Conservation (phyloP, 495 filamentous ascomycete species). For the Penicillium angulare region DNA sequence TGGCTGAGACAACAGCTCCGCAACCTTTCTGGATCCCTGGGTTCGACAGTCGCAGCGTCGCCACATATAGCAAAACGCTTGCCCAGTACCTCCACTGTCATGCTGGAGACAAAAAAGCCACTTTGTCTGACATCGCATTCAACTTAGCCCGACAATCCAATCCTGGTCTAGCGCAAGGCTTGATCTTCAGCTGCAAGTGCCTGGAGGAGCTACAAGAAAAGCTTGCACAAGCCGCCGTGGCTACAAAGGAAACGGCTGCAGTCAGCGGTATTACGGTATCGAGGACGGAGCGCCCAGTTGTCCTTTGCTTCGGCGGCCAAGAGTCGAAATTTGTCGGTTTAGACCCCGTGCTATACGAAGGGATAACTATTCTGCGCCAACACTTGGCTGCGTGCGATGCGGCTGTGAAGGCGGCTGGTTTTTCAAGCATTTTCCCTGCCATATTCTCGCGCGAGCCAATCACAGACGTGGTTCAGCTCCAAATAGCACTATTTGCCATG, state of each 20-base stretch:
- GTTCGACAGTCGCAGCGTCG: background rate
- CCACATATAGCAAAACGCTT: background rate
- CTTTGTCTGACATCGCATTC: background rate
- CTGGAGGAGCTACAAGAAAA: background rate
- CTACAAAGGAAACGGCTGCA: background rate
- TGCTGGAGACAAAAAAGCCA: background rate
- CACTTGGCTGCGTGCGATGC: conserved; percentile 27
- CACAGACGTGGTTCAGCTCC: conserved; percentile 40
- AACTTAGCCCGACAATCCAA: conserved; percentile 1
- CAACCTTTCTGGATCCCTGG: conserved; percentile 3
- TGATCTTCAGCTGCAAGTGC: background rate
- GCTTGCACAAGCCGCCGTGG: background rate
- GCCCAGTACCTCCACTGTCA: background rate
- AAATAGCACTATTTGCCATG: conserved; percentile 43
- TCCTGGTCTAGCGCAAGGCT: background rate
- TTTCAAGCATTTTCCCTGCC: conserved; percentile 40
- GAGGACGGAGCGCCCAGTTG: conserved; percentile 25
- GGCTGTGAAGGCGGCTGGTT: conserved; percentile 21
- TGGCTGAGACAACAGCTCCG: background rate
- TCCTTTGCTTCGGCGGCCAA: conserved; percentile 58
- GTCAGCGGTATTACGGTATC: background rate
- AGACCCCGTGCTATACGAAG: conserved; percentile 33
- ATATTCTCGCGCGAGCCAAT: conserved; percentile 46
- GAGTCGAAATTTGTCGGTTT: conserved; percentile 44
- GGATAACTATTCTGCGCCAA: conserved; percentile 27